Evolutionary conservation across 768 basidiomycete genomes (phyloP).

Genomic region (Cytidiella melzeri): DNA sequence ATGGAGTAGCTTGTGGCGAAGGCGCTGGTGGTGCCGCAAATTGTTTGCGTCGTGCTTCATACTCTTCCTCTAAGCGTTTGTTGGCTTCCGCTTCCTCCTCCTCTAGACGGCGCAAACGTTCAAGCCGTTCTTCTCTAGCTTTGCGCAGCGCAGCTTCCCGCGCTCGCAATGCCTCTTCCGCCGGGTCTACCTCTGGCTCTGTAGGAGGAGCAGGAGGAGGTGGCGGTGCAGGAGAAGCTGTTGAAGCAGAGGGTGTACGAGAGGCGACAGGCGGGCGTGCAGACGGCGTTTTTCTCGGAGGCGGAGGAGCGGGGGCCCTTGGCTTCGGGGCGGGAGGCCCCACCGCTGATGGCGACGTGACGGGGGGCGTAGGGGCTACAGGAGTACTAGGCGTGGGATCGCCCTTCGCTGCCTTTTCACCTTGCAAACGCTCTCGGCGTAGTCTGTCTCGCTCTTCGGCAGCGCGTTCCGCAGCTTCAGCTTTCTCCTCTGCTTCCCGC

Average conservation of each 20-base stretch:
- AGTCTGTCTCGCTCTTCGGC: constrained; percentile 73
- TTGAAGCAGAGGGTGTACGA: constrained; percentile 20
- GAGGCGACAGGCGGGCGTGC: constrained; percentile 28
- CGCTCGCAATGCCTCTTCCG: constrained; percentile 64
- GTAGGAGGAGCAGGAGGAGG: constrained; percentile 34
- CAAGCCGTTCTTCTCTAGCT: constrained; percentile 66
- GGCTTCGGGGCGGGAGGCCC: constrained; percentile 37
- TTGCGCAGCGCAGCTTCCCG: constrained; percentile 69
- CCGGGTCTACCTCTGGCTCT: constrained; percentile 58
- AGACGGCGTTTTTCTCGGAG: constrained; percentile 31
- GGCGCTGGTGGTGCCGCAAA: constrained; percentile 31
- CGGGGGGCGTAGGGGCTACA: constrained; percentile 21
- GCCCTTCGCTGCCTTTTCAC: constrained; percentile 61
- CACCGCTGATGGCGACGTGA: constrained; percentile 31
- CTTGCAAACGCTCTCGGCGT: constrained; percentile 68
- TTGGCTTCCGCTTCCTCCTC: constrained; percentile 55
- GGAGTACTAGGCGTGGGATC: constrained; percentile 30
- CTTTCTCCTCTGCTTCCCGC: constrained; percentile 87
- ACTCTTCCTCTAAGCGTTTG: constrained; percentile 39
- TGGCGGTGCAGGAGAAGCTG: constrained; percentile 25
- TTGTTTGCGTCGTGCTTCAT: constrained; percentile 24
- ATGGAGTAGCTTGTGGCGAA: constrained; percentile 42
- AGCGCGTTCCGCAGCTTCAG: constrained; percentile 68
- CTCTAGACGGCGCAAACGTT: constrained; percentile 65
- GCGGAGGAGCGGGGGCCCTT: constrained; percentile 32